Conservation (phyloP, 148 eudicot species). For the Spergularia marina region DNA sequence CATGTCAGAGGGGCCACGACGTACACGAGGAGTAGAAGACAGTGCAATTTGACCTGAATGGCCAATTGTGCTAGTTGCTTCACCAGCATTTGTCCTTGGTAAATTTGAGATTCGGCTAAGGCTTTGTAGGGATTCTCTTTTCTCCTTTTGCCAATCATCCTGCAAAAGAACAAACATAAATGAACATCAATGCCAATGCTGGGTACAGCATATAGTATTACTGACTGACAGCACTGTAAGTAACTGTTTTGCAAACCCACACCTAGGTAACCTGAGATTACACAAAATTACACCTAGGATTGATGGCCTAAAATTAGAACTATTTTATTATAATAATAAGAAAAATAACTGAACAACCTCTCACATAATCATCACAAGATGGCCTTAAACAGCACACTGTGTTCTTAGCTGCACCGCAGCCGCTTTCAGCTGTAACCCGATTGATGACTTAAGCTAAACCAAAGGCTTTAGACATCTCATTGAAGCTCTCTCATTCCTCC, state of each 20-base stretch:
- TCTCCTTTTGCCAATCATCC: constrained; percentile 97
- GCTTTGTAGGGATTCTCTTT: constrained; percentile 86
- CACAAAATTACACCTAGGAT: background rate
- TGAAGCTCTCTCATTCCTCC: no score
- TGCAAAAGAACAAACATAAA: constrained; percentile 24
- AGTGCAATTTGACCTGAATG: constrained; percentile 56
- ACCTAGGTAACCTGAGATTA: background rate
- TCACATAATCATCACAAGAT: no score
- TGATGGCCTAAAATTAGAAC: no score
- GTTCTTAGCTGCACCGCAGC: no score
- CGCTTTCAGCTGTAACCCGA: no score
- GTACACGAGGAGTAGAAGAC: constrained; percentile 52
- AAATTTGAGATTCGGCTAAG: constrained; percentile 74
- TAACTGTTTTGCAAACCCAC: background rate
- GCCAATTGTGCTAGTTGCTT: constrained; percentile 42
- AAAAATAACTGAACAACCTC: no score
- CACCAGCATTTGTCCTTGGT: constrained; percentile 66
- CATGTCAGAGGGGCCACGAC: constrained; percentile 59
- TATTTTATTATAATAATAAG: no score
- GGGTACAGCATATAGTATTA: background rate
- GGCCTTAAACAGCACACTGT: no score
- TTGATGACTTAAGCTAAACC: no score
- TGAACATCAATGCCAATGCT: constrained; percentile 2
- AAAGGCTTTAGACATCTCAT: no score
- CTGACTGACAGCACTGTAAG: background rate